Percentiles rank a stretch among this genome's conserved stretches.
Evolutionary conservation across 116 monocot species (phyloP).

Genomic region (Zostera marina): DNA sequence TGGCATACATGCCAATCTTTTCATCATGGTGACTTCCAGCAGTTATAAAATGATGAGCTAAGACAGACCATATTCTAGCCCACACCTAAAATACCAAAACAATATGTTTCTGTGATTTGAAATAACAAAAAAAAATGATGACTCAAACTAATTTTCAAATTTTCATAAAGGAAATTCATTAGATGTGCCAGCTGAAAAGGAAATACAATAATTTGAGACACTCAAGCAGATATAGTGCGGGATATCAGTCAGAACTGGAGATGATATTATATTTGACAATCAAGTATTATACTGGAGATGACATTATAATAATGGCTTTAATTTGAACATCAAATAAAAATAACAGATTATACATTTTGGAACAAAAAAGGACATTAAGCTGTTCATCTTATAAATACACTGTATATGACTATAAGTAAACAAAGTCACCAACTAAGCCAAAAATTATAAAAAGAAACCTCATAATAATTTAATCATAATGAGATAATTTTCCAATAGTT

Average conservation of each 20-base stretch:
- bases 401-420: too few relatives aligned
- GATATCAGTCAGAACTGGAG: background rate
- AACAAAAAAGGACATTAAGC: background rate
- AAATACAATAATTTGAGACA: too few relatives aligned
- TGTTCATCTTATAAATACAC: too few relatives aligned
- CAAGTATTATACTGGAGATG: background rate
- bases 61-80: conserved; percentile 96
- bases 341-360: background rate
- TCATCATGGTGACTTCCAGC: conserved; percentile 89
- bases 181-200: background rate
- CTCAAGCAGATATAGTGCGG: too few relatives aligned
- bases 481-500: background rate
- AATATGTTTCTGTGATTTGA: background rate
- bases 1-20: conserved; percentile 91
- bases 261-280: background rate
- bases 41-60: conserved; percentile 84
- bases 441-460: background rate
- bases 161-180: background rate
- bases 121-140: background rate
- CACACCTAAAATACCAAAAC: conserved; percentile 52
- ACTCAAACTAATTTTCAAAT: background rate
- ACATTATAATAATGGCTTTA: background rate
- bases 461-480: background rate
- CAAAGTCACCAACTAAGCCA: too few relatives aligned
- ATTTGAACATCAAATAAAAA: background rate